Evolutionary conservation across 1,284 basidiomycete genomes (phyloP), one percentile per base, ranked within the genome.

Genomic region (Malassezia equina): DNA sequence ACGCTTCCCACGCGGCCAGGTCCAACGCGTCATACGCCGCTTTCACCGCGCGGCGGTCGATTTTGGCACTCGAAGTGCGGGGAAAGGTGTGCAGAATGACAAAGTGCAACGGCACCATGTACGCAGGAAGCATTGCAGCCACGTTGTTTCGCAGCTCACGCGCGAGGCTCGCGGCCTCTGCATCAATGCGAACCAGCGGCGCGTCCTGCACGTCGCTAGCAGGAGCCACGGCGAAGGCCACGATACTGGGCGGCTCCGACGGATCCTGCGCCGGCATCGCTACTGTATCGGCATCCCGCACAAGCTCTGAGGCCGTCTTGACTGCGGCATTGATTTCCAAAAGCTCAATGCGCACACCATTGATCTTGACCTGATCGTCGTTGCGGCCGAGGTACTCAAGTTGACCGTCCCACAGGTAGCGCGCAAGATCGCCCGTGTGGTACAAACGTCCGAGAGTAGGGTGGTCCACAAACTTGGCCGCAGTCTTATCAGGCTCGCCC

Each of bases 321-420:
- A 76, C 62, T 13, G 72, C 66, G n/a, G 75, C 72, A 42, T 74
- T 76, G 62, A 76, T 76, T 56, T 76, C 75, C 45, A 70, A 62
- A 19, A 75, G 63, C 64, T 76, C 75, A 51, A 76, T 73, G 8
- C 75, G 72, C 48, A 76, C 73, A 19, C 75, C 75, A 54, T 75
- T 71, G 58, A 76, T 68, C 63, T 76, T 76, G 64, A 76, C 67
- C 33, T 75, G 73, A 44, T 76, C 75, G 55, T 76, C 75, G 47
- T 69, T 69, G n/a, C 75, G 65, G 1, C 75, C 75, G 28, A 76
- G 67, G 52, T 75, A 76, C 57, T 76, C 75, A 41, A 68, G 66
- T 34, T 68, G 66, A 12, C 70, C 71, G 49, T 75, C 69, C 48
- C 64, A 61, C 24, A 76, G 59, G 53, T 69, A 64, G 23, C 72